Conservation (phyloP, 441 rosid species). For the Erodium moschatum region DNA sequence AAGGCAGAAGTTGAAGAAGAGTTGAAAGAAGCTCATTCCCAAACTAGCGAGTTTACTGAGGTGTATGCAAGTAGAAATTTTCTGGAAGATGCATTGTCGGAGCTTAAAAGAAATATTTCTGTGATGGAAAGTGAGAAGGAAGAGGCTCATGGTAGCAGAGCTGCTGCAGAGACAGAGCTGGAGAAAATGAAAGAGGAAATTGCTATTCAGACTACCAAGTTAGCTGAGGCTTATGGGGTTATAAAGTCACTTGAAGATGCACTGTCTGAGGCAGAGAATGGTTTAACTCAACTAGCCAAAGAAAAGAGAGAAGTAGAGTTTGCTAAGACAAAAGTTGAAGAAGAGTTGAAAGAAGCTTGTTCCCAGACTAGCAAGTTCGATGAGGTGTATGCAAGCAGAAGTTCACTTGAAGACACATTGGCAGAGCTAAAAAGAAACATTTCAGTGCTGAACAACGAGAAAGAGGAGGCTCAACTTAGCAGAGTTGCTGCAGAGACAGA, state of each 20-base stretch:
- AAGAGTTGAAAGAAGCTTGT: constrained; percentile 49
- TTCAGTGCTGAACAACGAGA: constrained; percentile 45
- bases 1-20: constrained; percentile 40
- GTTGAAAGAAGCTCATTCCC: constrained; percentile 47
- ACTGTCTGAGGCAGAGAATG: constrained; percentile 28
- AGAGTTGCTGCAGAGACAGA: constrained; percentile 43
- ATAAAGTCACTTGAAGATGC: constrained; percentile 53
- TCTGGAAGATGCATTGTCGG: constrained; percentile 56
- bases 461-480: constrained; percentile 55
- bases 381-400: constrained; percentile 43
- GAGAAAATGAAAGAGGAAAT: constrained; percentile 46
- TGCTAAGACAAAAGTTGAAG: constrained; percentile 34
- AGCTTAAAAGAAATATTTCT: constrained; percentile 48
- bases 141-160: constrained; percentile 47
- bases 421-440: constrained; percentile 46
- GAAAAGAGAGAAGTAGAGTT: constrained; percentile 22
- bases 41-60: constrained; percentile 45
- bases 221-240: constrained; percentile 46
- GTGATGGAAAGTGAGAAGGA: constrained; percentile 52
- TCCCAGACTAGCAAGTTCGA: constrained; percentile 41
- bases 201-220: constrained; percentile 38
- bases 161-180: constrained; percentile 42
- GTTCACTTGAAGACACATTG: constrained; percentile 62
- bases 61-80: constrained; percentile 39
- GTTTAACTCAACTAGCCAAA: constrained; percentile 12